These are phyloP conservation scores for Backusella liffmaniae DNA, from an alignment of 192 early-diverging fungal genomes.

Conservation along the genomic window DNA sequence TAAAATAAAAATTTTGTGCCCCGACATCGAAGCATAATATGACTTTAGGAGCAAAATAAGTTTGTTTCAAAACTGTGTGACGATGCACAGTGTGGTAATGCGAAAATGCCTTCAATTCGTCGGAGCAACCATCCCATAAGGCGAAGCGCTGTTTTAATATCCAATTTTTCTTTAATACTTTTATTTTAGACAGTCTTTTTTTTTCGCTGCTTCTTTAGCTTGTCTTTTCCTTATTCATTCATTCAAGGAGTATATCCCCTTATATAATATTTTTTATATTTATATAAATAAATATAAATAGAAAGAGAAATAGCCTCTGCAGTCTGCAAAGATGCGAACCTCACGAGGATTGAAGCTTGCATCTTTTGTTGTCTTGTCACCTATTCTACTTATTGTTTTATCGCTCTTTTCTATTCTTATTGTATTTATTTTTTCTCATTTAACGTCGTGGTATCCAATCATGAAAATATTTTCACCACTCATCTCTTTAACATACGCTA, in stretches of 20 bases:
- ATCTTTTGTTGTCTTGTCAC: constrained; percentile 9
- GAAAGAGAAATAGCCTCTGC: background rate
- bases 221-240: constrained; percentile 6
- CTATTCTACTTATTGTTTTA: constrained; percentile 9
- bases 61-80: background rate
- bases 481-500: background rate
- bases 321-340: constrained; percentile 11
- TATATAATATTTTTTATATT: background rate
- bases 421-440: constrained; percentile 8
- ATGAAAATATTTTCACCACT: background rate
- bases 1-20: too few species aligned
- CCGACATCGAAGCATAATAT: background rate
- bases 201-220: background rate
- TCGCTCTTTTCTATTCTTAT: constrained; percentile 1
- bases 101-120: background rate
- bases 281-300: background rate
- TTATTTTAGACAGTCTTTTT: constrained; percentile 2
- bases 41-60: background rate
- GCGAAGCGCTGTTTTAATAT: background rate
- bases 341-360: constrained; percentile 12
- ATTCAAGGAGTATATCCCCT: constrained; percentile 2
- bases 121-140: background rate
- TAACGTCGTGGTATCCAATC: background rate
- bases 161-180: background rate
- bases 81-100: background rate